A percentile compares a stretch with the other conserved stretches of the same genome.
Conservation (phyloP, 2,329 filamentous ascomycete species). For the Pyrenophora graminea region DNA sequence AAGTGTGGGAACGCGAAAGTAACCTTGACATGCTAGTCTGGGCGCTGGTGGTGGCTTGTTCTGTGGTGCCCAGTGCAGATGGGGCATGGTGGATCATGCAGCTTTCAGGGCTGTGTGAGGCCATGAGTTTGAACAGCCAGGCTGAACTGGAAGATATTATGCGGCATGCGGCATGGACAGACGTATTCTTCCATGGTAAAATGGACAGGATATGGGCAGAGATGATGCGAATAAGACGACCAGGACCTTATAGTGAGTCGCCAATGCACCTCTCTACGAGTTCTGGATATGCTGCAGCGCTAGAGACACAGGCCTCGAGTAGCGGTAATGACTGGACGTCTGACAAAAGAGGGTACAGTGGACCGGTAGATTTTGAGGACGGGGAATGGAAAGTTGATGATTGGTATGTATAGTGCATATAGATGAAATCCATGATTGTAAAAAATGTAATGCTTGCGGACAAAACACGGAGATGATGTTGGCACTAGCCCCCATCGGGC, state of each 20-base stretch:
- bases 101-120: conserved; percentile 17
- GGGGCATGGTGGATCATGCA: conserved; percentile 23
- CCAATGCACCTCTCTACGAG: neutral
- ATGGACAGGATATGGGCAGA: conserved; percentile 12
- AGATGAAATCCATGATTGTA: neutral
- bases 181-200: conserved; percentile 19
- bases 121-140: neutral
- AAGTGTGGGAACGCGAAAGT: conserved; percentile 20
- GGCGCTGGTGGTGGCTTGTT: conserved; percentile 25
- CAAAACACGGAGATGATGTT: neutral
- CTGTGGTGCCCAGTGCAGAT: conserved; percentile 8
- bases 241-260: neutral
- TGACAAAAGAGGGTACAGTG: neutral
- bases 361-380: neutral
- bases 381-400: neutral
- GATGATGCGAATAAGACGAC: neutral
- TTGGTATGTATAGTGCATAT: neutral
- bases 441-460: conserved; percentile 7
- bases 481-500: conserved; percentile 3
- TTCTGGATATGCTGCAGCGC: neutral
- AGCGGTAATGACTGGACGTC: neutral
- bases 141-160: conserved; percentile 17
- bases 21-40: conserved; percentile 30
- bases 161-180: conserved; percentile 30
- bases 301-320: neutral